Evolutionary conservation across 768 basidiomycete genomes (phyloP).

Genomic region (Cubamyces sp.): DNA sequence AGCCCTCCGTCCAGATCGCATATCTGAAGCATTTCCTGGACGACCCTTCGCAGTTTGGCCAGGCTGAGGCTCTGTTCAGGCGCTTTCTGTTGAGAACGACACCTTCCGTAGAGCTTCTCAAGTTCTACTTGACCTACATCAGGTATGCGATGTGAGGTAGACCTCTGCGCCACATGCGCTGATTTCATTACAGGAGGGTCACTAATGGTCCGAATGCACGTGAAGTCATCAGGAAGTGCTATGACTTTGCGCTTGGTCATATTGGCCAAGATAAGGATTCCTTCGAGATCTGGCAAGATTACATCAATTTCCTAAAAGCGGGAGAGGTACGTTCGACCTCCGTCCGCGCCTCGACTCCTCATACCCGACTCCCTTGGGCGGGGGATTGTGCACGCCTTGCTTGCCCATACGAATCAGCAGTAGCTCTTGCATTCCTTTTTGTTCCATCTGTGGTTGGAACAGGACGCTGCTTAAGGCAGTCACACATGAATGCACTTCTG

Average conservation of each 20-base stretch:
- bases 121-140: slow-evolving; percentile 92
- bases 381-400: too few relatives aligned
- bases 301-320: slow-evolving; percentile 84
- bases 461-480: too few relatives aligned
- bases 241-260: slow-evolving; percentile 89
- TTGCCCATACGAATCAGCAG: too few relatives aligned
- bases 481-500: too few relatives aligned
- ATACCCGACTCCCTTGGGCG: not conserved
- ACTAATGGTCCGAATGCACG: slow-evolving; percentile 71
- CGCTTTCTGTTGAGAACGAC: slow-evolving; percentile 77
- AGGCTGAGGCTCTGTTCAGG: slow-evolving; percentile 89
- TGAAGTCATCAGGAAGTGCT: slow-evolving; percentile 82
- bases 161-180: slow-evolving; percentile 17
- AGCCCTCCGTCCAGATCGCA: slow-evolving; percentile 84
- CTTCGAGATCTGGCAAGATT: slow-evolving; percentile 92
- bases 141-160: slow-evolving; percentile 56
- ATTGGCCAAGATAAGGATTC: slow-evolving; percentile 93
- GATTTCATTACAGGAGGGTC: slow-evolving; percentile 53
- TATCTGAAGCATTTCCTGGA: slow-evolving; percentile 80
- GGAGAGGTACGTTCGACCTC: slow-evolving; percentile 60
- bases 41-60: slow-evolving; percentile 64
- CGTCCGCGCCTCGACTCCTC: not conserved
- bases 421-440: too few relatives aligned
- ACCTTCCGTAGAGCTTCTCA: slow-evolving; percentile 89
- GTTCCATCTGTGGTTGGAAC: too few relatives aligned